phyloP scores from a whole-genome alignment of 164 flowering plant genomes.

The Tinospora cordifolia region DNA sequence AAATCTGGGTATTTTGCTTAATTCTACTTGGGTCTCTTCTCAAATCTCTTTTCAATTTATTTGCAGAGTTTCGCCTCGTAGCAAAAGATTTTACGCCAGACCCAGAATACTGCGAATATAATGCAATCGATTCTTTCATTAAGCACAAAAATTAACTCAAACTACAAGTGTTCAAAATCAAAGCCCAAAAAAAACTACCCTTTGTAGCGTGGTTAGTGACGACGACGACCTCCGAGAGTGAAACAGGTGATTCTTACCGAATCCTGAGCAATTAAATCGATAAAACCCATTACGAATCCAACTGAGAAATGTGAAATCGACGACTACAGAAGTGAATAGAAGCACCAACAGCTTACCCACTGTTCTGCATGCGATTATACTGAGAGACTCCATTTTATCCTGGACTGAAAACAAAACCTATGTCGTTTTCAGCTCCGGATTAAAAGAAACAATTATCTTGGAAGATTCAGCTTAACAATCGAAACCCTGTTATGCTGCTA shows the following conservation, averaged over 20 bases:
- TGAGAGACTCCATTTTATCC: background rate
- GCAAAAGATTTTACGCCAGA: slow-evolving; percentile 32
- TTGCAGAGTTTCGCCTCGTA: slow-evolving; percentile 30
- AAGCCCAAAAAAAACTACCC: background rate
- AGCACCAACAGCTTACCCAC: slow-evolving; percentile 16
- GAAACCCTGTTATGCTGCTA: too few species aligned
- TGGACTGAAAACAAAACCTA: background rate
- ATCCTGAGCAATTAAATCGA: background rate
- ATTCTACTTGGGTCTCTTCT: slow-evolving; percentile 17
- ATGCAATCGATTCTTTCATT: background rate
- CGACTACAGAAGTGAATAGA: background rate
- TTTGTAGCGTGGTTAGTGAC: background rate
- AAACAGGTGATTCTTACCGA: background rate
- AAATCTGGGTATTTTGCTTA: slow-evolving; percentile 10
- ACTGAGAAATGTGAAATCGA: background rate
- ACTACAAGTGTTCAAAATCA: background rate
- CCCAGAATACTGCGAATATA: slow-evolving; percentile 26
- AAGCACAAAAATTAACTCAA: background rate
- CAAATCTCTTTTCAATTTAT: slow-evolving; percentile 27
- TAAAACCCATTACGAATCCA: background rate
- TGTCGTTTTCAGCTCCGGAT: background rate
- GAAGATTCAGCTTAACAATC: too few species aligned
- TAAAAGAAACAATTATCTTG: too few species aligned
- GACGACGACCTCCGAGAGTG: background rate
- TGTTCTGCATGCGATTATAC: slow-evolving; percentile 1